Evolutionary conservation across 2,329 filamentous ascomycete species (phyloP), one percentile per base, ranked within the genome.

Genomic region (Verticillium isaacii): DNA sequence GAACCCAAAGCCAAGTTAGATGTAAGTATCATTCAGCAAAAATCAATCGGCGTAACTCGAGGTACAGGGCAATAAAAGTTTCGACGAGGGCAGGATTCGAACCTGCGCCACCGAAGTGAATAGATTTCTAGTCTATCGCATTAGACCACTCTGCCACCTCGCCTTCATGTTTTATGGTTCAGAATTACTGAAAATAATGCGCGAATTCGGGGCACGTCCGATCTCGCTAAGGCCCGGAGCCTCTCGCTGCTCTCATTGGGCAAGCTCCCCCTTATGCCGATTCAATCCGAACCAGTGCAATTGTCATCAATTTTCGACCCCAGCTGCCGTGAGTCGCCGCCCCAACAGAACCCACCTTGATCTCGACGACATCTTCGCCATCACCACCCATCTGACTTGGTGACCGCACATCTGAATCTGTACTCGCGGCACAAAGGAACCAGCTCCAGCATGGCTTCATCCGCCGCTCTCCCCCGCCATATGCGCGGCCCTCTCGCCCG

Each of bases 401-500:
- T 23, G 19, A 57, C 32, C 32, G 11, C 19, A 3, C 37, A 25
- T 41, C 56, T 29, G 9, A 19, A 36, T 6, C 23, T 61, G 58
- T 50, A 60, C 57, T 19, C 19, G n/a, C 45, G 14, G 37, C 17
- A 15, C 3, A 41, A 7, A 15, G 37, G 6, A n/a, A 7, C 7
- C 11, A n/a, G 5, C 9, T 5, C 23, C 45, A 25, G 57, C 34
- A 80, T 80, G 77, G 71, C 76, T 25, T 76, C 75, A 7, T 68
- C 81, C 58, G 74, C 74, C 50, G 72, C 78, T 29, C 73, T 75
- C 3, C 72, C 83, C 37, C 77, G 75, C 62, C 74, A 77, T 65
- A 74, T 76, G 34, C 77, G 77, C 45, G 72, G 71, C 59, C 80
- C 80, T 59, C 70, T 82, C 19, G 75, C 78, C 61, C 74, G 74